Evolutionary conservation across 345 rosid genomes (phyloP), one percentile per base, ranked within the genome.

Genomic region (Erysimum cheiranthoides): DNA sequence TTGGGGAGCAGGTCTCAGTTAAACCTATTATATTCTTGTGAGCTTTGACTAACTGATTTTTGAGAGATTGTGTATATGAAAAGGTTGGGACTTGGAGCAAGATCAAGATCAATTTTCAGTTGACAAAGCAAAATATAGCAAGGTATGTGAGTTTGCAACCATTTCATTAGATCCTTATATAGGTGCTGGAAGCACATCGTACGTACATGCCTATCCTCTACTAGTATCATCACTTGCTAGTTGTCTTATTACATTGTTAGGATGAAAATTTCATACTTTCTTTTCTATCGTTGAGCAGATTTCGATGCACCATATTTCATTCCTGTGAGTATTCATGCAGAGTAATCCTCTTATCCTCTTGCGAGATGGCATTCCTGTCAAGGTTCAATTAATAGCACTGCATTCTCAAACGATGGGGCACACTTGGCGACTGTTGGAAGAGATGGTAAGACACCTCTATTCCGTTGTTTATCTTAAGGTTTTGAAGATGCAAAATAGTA

Each of bases 301-400:
- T 31, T 70, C 5, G 40, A 30, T 54, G 68, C 50, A 11, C 58
- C 10, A 0, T 63, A 74, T 46, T 61, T 84, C 39, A 84, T 56
- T 76, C 70, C 16, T 11, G 32, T 36, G 40, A 66, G 59, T 73
- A 70, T 80, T 39, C 63, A 43, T 88, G 88, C 90, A 96, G 99
- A 91, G 98, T 78, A 93, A 96, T 77, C 99, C 99, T 36, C 74
- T n/a, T n/a, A n/a, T n/a, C n/a, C n/a, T n/a, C n/a, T 93, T 62
- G 92, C 97, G 13, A 90, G 99, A 82, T 96, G 99, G 99, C 99
- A 93, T 85, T 84, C 90, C 58, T 87, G 97, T 82, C 98, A 86
- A 82, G 93, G 98, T 80, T 82, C 99, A 80, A 86, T 96, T 43
- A 96, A 96, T 80, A 83, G 93, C 84, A 82, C 93, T 61, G 80